A percentile compares a stretch with the other conserved stretches of the same genome.
Evolutionary conservation across 2,329 filamentous ascomycete genomes (phyloP).

Genomic region (Ophiostoma populinum): DNA sequence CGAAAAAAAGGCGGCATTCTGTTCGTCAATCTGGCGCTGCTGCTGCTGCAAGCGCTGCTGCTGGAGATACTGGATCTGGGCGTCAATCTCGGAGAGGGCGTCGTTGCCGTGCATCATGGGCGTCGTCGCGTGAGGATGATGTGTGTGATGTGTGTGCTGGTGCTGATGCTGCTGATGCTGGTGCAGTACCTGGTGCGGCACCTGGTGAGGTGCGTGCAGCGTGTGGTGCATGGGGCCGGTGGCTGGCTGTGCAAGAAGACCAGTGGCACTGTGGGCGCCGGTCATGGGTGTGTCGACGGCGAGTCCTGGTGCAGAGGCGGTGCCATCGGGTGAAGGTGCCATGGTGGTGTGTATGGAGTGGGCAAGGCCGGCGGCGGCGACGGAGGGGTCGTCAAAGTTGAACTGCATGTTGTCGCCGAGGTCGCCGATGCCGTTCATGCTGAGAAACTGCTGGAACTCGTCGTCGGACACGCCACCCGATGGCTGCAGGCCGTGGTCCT

Average conservation of each 20-base stretch:
- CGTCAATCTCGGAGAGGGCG: conserved; percentile 41
- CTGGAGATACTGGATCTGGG: conserved; percentile 48
- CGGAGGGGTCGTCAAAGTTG: conserved; percentile 39
- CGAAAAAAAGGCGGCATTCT: conserved; percentile 35
- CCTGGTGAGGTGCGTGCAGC: no score
- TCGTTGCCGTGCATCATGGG: conserved; percentile 30
- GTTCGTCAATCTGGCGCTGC: conserved; percentile 39
- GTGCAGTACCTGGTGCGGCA: no score
- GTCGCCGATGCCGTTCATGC: conserved; percentile 38
- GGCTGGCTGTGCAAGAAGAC: conserved; percentile 21
- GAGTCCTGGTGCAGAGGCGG: no score
- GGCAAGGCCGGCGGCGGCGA: conserved; percentile 14
- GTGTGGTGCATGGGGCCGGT: conserved; percentile 4
- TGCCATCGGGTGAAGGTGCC: no score
- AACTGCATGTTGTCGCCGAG: conserved; percentile 39
- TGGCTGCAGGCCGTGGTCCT: conserved; percentile 35
- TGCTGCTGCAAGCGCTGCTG: conserved; percentile 46
- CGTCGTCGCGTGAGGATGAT: conserved; percentile 22
- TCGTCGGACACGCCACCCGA: conserved; percentile 28
- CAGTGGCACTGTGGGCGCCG: conserved; percentile 22
- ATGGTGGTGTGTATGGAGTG: conserved; percentile 9
- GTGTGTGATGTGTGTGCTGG: not conserved
- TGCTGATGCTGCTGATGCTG: conserved; percentile 17
- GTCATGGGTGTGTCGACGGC: conserved; percentile 35
- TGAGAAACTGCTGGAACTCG: conserved; percentile 47